Conservation (phyloP, 2,329 filamentous ascomycete genomes). For the Botrytis galanthina region DNA sequence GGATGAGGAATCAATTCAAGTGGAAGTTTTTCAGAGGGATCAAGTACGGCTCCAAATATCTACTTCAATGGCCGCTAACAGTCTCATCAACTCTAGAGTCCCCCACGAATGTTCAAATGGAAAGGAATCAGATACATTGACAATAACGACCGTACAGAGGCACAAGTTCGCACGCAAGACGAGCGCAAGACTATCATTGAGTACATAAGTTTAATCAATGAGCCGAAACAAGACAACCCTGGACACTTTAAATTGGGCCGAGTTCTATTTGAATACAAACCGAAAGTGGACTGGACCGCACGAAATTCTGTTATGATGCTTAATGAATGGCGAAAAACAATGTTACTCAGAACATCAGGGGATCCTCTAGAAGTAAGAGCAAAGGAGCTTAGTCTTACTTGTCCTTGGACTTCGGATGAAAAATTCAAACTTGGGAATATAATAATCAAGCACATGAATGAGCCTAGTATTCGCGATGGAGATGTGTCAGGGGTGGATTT, state of each 20-base stretch:
- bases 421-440: background rate
- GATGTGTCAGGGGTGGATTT: background rate
- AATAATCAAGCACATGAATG: background rate
- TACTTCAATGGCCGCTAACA: background rate
- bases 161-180: background rate
- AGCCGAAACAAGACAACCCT: background rate
- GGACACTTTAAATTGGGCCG: background rate
- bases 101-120: background rate
- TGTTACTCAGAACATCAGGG: background rate
- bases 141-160: background rate
- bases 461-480: background rate
- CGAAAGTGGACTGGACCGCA: background rate
- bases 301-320: background rate
- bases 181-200: background rate
- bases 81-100: background rate
- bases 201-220: background rate
- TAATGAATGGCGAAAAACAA: background rate
- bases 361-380: background rate
- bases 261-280: background rate
- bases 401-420: background rate
- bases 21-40: background rate
- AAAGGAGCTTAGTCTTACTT: background rate
- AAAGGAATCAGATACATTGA: background rate
- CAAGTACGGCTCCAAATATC: background rate
- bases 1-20: background rate